A percentile compares a stretch with the other conserved stretches of the same genome.
phyloP scores from a whole-genome alignment of 129 eudicot genomes.

The Flaveria robusta region DNA sequence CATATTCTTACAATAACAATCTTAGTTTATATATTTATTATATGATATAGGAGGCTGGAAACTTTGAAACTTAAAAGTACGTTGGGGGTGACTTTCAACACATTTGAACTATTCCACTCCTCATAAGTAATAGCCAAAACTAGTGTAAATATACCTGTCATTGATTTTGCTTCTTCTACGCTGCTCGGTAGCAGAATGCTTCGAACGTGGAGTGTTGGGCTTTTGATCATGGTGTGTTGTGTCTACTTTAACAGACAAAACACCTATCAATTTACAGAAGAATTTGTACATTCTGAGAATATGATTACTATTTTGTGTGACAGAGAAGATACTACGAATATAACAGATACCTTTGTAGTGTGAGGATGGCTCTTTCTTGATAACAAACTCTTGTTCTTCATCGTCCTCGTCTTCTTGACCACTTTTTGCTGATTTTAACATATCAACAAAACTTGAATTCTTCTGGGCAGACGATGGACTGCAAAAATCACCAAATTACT shows the following conservation, averaged over 20 bases:
- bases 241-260: constrained; percentile 69
- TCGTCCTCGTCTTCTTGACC: constrained; percentile 75
- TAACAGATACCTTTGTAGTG: constrained; percentile 56
- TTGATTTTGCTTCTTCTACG: constrained; percentile 98
- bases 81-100: neutral
- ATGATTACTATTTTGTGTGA: neutral
- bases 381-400: constrained; percentile 64
- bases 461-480: constrained; percentile 65
- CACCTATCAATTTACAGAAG: constrained; percentile 45
- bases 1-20: neutral
- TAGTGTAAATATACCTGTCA: constrained; percentile 67
- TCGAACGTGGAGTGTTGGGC: constrained; percentile 91
- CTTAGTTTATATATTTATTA: neutral
- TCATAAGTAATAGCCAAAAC: neutral
- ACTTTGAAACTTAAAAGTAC: neutral
- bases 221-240: constrained; percentile 69
- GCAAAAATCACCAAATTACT: constrained; percentile 11
- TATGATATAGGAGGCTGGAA: neutral
- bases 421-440: constrained; percentile 71
- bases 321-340: neutral
- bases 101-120: neutral
- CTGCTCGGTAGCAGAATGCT: constrained; percentile 98
- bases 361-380: constrained; percentile 80
- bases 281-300: constrained; percentile 13
- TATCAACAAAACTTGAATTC: constrained; percentile 79